Base-by-base conservation (phyloP, 768 basidiomycete genomes). In the Zangia roseola region DNA sequence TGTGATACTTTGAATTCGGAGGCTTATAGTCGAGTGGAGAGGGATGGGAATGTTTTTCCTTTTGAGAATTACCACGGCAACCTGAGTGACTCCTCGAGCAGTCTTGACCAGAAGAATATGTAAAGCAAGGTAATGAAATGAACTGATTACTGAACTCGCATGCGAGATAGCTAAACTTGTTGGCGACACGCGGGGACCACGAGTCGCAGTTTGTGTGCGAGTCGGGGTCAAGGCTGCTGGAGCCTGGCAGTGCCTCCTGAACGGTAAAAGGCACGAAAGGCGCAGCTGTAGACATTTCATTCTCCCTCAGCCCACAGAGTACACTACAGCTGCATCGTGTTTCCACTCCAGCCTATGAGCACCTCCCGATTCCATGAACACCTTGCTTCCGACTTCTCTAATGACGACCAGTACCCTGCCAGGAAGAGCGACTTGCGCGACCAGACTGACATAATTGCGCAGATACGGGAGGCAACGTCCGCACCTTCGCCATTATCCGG, bases 401-500 rank as follows among this genome's bases (percentile, higher is more conserved):
- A 31, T 20, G 59, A 62, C 37, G 50, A 52, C 40, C 39, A 45
- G 7, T 21, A 48, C 42, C 53, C 64, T 12, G 5, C 40, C 21
- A 41, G 42, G 24, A 48, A n/a, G 34, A 40, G 33, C 10, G 49
- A 50, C 25, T 2, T 24, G n/a, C 49, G 35, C 35, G 49, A 54
- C 40, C 50, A 49, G n/a, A 35, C 53, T 63, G 71, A 74, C 55
- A 59, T 76, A 51, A 59, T 73, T 38, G 42, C 63, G 34, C 71
- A 70, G 50, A 63, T 76, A 59, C 71, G 71, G 31, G 74, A 78
- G 60, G 77, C 72, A 17, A 70, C 73, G 21, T 64, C 68, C 21
- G 69, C 76, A 2, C 75, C 79, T 3, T 74, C 72, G 1, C 76
- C 78, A 21, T 58, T 80, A 20, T 66, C 68, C 24, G 64, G 69